Conservation (phyloP, 352 stramenopile species). For the Vaucheria bursata region DNA sequence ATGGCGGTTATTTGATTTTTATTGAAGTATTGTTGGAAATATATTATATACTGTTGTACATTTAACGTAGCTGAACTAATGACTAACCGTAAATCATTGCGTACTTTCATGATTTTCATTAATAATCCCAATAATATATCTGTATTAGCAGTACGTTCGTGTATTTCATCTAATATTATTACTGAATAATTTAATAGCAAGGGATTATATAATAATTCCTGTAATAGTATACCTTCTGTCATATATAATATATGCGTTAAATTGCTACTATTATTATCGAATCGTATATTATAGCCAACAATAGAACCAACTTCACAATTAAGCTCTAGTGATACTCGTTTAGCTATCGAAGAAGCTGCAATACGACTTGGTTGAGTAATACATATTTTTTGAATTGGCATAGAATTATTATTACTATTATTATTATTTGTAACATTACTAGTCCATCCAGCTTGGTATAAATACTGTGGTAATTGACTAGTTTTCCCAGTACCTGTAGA, state of each 20-base stretch:
- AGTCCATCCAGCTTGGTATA: constrained; percentile 37
- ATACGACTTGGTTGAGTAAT: constrained; percentile 97
- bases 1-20: constrained; percentile 57
- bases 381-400: constrained; percentile 66
- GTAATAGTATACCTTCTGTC: constrained; percentile 92
- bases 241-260: constrained; percentile 58
- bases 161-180: constrained; percentile 66
- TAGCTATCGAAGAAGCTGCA: constrained; percentile 92
- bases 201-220: constrained; percentile 93
- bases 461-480: constrained; percentile 71
- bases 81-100: constrained; percentile 59
- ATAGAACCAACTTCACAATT: constrained; percentile 90
- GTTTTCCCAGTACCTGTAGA: constrained; percentile 96
- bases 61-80: constrained; percentile 98
- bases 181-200: constrained; percentile 79
- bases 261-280: constrained; percentile 84
- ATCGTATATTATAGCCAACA: constrained; percentile 98
- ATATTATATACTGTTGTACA: too few relatives aligned
- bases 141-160: constrained; percentile 67
- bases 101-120: constrained; percentile 74
- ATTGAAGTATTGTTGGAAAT: constrained; percentile 90
- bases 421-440: constrained; percentile 52
- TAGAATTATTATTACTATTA: too few relatives aligned
- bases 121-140: constrained; percentile 67
- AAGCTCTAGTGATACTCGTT: constrained; percentile 97